Conservation (phyloP, 257 asterid genomes). For the Penstemon davidsonii region DNA sequence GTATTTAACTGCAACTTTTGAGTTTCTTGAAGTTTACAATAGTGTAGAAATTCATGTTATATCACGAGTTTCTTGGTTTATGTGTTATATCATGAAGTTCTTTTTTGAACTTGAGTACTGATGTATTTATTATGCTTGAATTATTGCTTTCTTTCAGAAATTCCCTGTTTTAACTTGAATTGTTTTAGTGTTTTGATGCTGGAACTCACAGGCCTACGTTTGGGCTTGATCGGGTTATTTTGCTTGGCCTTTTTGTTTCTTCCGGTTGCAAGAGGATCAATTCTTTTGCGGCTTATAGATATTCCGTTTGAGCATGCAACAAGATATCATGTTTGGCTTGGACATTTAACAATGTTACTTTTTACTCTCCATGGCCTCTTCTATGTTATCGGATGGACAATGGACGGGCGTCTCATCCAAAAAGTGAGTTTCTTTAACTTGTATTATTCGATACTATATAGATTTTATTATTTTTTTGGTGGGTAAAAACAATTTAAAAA, state of each 20-base stretch:
- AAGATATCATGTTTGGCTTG: constrained; percentile 89
- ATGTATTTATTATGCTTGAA: background rate
- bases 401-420: constrained; percentile 46
- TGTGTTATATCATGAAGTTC: no score
- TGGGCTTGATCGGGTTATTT: constrained; percentile 66
- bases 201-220: constrained; percentile 63
- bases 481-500: background rate
- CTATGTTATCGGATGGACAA: constrained; percentile 55
- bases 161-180: constrained; percentile 12
- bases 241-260: constrained; percentile 71
- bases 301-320: constrained; percentile 92
- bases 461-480: no score
- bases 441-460: background rate
- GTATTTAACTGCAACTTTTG: constrained; percentile 27
- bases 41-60: no score
- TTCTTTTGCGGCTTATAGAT: constrained; percentile 70
- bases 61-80: no score
- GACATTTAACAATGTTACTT: constrained; percentile 80
- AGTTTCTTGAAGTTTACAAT: no score
- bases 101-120: background rate
- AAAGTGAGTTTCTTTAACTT: constrained; percentile 41
- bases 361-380: constrained; percentile 81
- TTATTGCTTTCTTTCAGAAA: constrained; percentile 1
- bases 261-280: constrained; percentile 74
- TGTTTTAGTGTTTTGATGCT: constrained; percentile 49